Evolutionary conservation across 495 filamentous ascomycete species (phyloP).

Genomic region (Thozetella sp.): DNA sequence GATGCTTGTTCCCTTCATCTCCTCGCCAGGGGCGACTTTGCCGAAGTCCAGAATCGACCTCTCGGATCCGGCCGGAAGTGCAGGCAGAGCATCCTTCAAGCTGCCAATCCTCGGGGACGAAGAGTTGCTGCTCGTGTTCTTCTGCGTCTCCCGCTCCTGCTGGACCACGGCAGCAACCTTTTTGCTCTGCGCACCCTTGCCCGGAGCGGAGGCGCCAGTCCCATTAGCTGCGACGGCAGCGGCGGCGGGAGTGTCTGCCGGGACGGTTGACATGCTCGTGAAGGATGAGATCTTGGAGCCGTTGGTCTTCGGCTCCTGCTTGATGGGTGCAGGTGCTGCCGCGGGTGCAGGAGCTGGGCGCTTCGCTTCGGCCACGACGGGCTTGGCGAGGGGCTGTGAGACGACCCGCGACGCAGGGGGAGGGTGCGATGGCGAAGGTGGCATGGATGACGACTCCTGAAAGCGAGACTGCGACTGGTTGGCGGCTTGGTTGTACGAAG

Average conservation of each 20-base stretch:
- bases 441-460: conserved; percentile 26
- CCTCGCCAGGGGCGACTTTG: conserved; percentile 48
- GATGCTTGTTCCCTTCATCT: conserved; percentile 70
- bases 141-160: conserved; percentile 36
- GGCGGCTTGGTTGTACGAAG: conserved; percentile 34
- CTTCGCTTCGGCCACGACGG: conserved; percentile 30
- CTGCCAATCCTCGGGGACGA: conserved; percentile 41
- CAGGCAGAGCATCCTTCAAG: conserved; percentile 37
- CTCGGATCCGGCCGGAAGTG: conserved; percentile 34
- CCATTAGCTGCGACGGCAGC: conserved; percentile 7
- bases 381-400: conserved; percentile 34
- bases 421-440: conserved; percentile 27
- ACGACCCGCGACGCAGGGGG: conserved; percentile 8
- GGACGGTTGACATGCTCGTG: conserved; percentile 32
- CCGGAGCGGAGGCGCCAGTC: conserved; percentile 9
- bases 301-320: conserved; percentile 5
- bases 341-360: conserved; percentile 30
- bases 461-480: conserved; percentile 21
- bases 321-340: conserved; percentile 12
- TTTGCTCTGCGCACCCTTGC: conserved; percentile 21
- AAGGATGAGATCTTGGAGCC: conserved; percentile 35
- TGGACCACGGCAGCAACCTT: conserved; percentile 31
- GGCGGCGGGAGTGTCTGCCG: conserved; percentile 11
- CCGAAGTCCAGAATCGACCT: conserved; percentile 55
- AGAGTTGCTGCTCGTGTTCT: conserved; percentile 35